Base-by-base conservation (phyloP, 2,329 filamentous ascomycete genomes). In the Aspergillus sp. region DNA sequence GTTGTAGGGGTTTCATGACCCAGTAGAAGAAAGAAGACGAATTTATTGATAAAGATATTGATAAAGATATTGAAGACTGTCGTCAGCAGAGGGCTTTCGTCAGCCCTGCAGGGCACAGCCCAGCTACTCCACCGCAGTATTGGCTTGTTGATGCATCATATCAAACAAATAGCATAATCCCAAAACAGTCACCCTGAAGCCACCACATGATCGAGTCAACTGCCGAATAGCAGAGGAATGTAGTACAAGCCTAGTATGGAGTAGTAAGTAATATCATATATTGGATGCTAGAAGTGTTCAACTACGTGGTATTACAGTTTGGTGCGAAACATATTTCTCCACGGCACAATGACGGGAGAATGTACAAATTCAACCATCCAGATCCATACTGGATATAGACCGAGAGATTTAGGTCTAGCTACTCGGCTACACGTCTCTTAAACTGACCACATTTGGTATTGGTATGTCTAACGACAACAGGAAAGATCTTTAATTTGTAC, bases 401-500 rank as follows among this genome's bases (percentile, higher is more conserved):
- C n/a, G n/a, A 28, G 8, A 6, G 6, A 15, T 2, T 15, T 19
- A n/a, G n/a, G 17, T 28, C n/a, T 30, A 17, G 15, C 19, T 52
- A 15, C 4, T 17, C 21, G 5, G 10, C 7, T 15, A 28, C 3
- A 23, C 38, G 7, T 17, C 21, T 30, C 15, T 49, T 43, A 51
- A 25, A 38, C 48, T 57, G 64, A 71, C 65, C 57, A 66, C 67
- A 69, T 69, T 75, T 75, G 68, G 69, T 73, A 73, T 73, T 76
- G 72, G 67, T 73, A 70, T 63, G 65, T 75, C 72, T 75, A 75
- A 67, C 69, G 65, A 69, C 68, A 69, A 68, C 64, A 72, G 68
- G 75, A 74, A 71, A 69, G 70, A 69, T 68, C 70, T 67, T 68
- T 72, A 70, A 76, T 77, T 76, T 77, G 70, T 76, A 77, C 75